A percentile compares a stretch with the other conserved stretches of the same genome.
Conservation (phyloP, 192 early-diverging fungal genomes). For the Coemansia interrupta region DNA sequence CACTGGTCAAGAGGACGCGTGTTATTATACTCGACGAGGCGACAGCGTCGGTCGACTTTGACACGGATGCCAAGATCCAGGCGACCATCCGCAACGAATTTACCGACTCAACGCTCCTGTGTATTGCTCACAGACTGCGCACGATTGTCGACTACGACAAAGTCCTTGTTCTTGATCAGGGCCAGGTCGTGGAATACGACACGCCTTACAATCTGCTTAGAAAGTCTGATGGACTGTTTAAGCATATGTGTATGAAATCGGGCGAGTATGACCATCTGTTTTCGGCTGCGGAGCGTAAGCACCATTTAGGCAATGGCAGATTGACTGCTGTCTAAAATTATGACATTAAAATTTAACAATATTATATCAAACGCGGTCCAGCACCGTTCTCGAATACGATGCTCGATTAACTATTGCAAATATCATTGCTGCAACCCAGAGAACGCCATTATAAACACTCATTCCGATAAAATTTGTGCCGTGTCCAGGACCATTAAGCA, state of each 20-base stretch:
- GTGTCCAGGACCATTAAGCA: constrained; percentile 34
- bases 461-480: constrained; percentile 27
- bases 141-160: constrained; percentile 73
- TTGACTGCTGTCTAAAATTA: too few relatives aligned
- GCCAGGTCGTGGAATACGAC: constrained; percentile 66
- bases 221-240: constrained; percentile 52
- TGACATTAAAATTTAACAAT: too few relatives aligned
- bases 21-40: constrained; percentile 76
- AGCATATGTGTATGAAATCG: constrained; percentile 75
- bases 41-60: constrained; percentile 74
- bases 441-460: constrained; percentile 37
- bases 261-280: constrained; percentile 74
- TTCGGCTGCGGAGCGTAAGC: constrained; percentile 59
- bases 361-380: too few relatives aligned
- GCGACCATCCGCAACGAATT: constrained; percentile 63
- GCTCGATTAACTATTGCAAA: constrained; percentile 26
- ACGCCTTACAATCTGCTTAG: constrained; percentile 59
- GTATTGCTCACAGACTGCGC: constrained; percentile 73
- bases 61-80: constrained; percentile 77
- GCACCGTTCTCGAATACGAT: constrained; percentile 9
- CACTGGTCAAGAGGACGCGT: constrained; percentile 66
- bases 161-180: constrained; percentile 76
- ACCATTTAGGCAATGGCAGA: constrained; percentile 8
- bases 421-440: constrained; percentile 28
- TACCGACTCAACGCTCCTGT: constrained; percentile 61